Conservation (phyloP, 331 rosid genomes). For the Quercus lobata region DNA sequence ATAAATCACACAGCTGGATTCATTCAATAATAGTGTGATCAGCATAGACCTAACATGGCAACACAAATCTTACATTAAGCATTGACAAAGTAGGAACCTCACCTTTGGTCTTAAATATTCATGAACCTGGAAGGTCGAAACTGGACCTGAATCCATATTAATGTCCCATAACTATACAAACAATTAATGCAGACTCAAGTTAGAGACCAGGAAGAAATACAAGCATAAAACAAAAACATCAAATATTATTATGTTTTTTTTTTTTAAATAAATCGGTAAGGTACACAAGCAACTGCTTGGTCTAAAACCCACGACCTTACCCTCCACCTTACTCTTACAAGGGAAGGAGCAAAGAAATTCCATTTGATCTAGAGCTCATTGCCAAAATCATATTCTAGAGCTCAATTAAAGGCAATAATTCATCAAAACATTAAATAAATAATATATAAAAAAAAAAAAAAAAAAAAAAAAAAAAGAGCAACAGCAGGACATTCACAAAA, state of each 20-base stretch:
- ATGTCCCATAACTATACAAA: slow-evolving; percentile 92
- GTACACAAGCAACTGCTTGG: no score
- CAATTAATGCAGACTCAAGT: slow-evolving; percentile 23
- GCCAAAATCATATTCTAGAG: background rate
- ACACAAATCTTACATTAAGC: slow-evolving; percentile 13
- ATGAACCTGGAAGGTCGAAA: slow-evolving; percentile 87
- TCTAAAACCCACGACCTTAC: no score
- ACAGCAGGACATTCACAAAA: background rate
- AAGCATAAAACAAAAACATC: background rate
- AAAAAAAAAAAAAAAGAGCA: no score
- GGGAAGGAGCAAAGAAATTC: no score
- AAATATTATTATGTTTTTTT: no score
- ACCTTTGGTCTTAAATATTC: slow-evolving; percentile 98
- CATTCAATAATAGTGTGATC: slow-evolving; percentile 7
- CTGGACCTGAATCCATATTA: slow-evolving; percentile 99
- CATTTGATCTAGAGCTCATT: no score
- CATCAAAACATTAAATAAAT: no score
- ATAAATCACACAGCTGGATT: slow-evolving; percentile 87
- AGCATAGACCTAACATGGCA: slow-evolving; percentile 13
- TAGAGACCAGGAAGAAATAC: background rate
- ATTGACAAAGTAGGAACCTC: slow-evolving; percentile 26
- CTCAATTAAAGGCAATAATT: background rate
- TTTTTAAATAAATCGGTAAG: no score
- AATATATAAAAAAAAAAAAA: background rate
- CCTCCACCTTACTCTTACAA: no score